Base-by-base conservation (phyloP, 2,329 filamentous ascomycete species). In the Xylaria sp. region DNA sequence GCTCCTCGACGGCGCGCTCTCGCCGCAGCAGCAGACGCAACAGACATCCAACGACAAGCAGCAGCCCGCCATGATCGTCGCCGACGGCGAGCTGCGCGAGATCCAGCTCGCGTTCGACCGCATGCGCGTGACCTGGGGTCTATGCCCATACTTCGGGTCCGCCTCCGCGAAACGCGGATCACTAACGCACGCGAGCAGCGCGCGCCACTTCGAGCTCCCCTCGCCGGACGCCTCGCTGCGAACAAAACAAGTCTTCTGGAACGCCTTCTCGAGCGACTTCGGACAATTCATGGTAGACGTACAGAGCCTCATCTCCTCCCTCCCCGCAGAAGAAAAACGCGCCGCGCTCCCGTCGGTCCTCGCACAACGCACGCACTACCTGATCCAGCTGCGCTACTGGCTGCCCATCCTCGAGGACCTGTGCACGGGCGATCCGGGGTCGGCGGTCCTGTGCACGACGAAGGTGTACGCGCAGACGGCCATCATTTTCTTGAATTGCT, bases 71-170 rank as follows among this genome's bases (percentile, higher is more conserved):
- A 5, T 41, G 4, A 20, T 73, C 28, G 39, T 69, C 33, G 66
- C 66, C 28, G 69, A 73, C 49, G 25, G 60, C 59, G 51, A 72
- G 48, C 64, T 75, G 18, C 23, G 33, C 52, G 55, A 70, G 23
- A 64, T 74, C 55, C 73, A 74, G 52, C 65, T 67, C 23, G 71
- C 58, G 5, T 75, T 73, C 65, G 71, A 75, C 41, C 69, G 69
- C 54, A 54, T 75, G 57, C 69, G 65, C 2, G 66, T 75, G n/a
- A 65, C 66, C 10, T 75, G 70, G 71, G 71, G 69, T 8, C 56
- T 75, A 5, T 75, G 70, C 28, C 74, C 74, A 25, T 75, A 73
- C 66, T 74, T 74, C 59, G 62, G 72, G 18, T 62, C 23, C 13
- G 18, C 15, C 3, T 10, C 10, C 51, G 28, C 28, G 28, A 10